Conservation (phyloP, 192 early-diverging fungal species). For the Coemansia sp. region DNA sequence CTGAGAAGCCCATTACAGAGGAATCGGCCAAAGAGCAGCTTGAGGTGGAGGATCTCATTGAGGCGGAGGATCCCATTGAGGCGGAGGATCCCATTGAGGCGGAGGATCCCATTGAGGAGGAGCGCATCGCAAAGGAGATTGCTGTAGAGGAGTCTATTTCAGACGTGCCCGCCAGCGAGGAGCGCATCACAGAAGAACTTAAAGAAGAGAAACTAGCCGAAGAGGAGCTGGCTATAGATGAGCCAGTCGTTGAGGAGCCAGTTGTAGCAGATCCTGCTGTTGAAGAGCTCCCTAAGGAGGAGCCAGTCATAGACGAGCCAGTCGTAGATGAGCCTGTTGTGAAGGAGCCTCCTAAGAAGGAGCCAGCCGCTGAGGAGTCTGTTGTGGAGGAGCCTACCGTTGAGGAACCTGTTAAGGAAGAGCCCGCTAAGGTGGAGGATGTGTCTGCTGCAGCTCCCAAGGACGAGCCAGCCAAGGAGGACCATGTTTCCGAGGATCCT, state of each 20-base stretch:
- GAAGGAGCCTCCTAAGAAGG: background rate
- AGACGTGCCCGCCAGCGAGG: background rate
- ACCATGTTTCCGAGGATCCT: conserved; percentile 1
- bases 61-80: background rate
- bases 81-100: background rate
- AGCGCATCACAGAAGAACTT: background rate
- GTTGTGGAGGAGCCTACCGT: background rate
- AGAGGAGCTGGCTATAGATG: background rate
- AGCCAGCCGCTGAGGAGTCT: background rate
- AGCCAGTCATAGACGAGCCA: background rate
- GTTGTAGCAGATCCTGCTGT: background rate
- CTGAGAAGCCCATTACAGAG: too few species aligned
- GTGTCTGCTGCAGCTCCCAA: background rate
- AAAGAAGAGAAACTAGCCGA: too few species aligned
- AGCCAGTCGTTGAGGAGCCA: background rate
- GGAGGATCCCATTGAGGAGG: background rate
- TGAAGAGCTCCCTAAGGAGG: too few species aligned
- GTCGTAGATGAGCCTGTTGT: background rate
- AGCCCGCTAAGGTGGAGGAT: background rate
- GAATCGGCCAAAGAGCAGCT: too few species aligned
- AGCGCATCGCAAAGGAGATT: background rate
- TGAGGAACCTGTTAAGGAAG: conserved; percentile 2
- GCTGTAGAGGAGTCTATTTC: too few species aligned
- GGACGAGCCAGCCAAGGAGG: background rate
- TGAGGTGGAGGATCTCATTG: background rate